Evolutionary conservation across 106 monocot genomes (phyloP), one percentile per base, ranked within the genome.

Genomic region (Agapanthus africanus): DNA sequence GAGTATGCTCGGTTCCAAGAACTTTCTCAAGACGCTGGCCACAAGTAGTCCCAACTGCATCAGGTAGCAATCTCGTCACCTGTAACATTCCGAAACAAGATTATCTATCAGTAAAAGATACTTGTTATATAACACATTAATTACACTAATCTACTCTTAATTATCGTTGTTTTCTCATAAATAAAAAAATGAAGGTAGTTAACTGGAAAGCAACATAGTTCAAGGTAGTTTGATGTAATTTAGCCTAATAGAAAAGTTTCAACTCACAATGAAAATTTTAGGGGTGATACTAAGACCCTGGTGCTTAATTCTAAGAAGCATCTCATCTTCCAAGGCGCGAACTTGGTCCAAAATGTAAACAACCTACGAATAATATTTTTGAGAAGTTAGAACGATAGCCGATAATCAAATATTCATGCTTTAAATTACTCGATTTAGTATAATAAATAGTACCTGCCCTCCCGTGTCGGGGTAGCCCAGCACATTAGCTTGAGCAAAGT

Each of bases 311-410:
- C 88, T 88, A 34, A 81, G 79, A 4, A 95, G 81, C 95, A 95
- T 91, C 74, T 91, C 91, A 31, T 80, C 75, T 76, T 95, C 95
- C 71, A 95, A 46, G 8, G 95, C 95, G 4, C 95, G 91, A 44
- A 95, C 95, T 88, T 95, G 95, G 73, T 95, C 95, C 88, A 95
- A 80, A 61, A 95, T 95, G 68, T 95, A 95, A n/a, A 95, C 95
- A 78, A 95, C 76, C 94, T 94, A 35, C 9, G n/a, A 3, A 21
- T 11, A 49, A 37, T 26, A 37, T n/a, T n/a, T n/a, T n/a, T n/a
- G n/a, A n/a, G n/a, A n/a, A n/a, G n/a, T n/a, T n/a, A n/a, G n/a
- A n/a, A n/a, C n/a, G n/a, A n/a, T n/a, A 11, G 11, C 11, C 7
- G 40, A 5, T 41, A 41, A 41, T n/a, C n/a, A n/a, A n/a, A n/a